These are phyloP conservation scores for Artomyces pyxidatus DNA, from an alignment of 768 basidiomycete species.

Conservation along the genomic window DNA sequence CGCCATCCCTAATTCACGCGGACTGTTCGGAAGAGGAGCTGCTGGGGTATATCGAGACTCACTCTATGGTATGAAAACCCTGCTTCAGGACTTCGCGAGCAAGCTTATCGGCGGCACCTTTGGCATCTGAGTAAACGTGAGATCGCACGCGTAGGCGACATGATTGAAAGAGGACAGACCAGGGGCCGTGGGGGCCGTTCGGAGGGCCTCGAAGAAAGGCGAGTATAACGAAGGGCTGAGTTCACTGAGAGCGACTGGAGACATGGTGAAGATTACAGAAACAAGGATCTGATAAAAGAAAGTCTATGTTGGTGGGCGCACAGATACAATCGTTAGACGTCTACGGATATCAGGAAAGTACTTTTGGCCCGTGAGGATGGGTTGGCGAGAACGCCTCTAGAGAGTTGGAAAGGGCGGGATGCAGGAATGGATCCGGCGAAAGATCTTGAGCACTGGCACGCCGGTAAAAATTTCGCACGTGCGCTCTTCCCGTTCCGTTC, in stretches of 20 bases:
- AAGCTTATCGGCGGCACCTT: slow-evolving; percentile 73
- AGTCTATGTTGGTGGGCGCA: slow-evolving; percentile 4
- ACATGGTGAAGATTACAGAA: slow-evolving; percentile 29
- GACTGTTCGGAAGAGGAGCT: slow-evolving; percentile 12
- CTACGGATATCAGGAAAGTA: background rate
- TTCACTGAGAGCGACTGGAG: slow-evolving; percentile 45
- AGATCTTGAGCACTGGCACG: no score
- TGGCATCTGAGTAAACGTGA: slow-evolving; percentile 47
- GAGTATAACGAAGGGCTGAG: slow-evolving; percentile 35
- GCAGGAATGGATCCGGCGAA: no score
- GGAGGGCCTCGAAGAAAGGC: slow-evolving; percentile 34
- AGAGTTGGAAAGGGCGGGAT: background rate
- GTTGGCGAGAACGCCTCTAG: slow-evolving; percentile 8
- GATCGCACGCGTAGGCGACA: background rate
- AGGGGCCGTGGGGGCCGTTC: slow-evolving; percentile 30
- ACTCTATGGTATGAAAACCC: slow-evolving; percentile 59
- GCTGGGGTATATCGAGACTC: slow-evolving; percentile 17
- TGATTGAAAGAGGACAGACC: slow-evolving; percentile 19
- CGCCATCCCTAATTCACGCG: slow-evolving; percentile 40
- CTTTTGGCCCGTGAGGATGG: slow-evolving; percentile 10
- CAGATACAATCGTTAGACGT: slow-evolving; percentile 1
- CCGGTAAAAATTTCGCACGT: no score
- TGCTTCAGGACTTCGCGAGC: slow-evolving; percentile 61
- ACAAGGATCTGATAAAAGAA: background rate
- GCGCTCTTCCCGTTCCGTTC: no score